phyloP scores from a whole-genome alignment of 768 basidiomycete species.

The Wakefieldia striispora region DNA sequence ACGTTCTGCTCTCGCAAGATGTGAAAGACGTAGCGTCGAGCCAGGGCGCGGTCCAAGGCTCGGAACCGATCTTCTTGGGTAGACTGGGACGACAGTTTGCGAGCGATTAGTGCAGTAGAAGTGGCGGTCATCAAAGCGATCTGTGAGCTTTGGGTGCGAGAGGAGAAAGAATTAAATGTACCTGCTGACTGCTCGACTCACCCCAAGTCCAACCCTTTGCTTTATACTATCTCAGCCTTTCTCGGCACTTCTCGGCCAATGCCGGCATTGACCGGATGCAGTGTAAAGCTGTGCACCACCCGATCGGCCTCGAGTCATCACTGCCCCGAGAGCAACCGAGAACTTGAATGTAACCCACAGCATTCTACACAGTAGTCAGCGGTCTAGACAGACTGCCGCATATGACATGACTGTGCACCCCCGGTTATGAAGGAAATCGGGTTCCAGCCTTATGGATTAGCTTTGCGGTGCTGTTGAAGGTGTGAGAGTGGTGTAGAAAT shows the following conservation, averaged over 20 bases:
- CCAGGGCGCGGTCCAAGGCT: conserved; percentile 31
- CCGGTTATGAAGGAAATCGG: too few species aligned
- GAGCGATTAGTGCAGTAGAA: conserved; percentile 14
- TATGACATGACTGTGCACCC: too few species aligned
- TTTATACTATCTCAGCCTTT: too few species aligned
- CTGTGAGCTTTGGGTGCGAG: not conserved
- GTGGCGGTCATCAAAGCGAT: conserved; percentile 23
- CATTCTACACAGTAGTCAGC: too few species aligned
- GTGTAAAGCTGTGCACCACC: not conserved
- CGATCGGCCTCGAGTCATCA: not conserved
- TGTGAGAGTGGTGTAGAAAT: conserved; percentile 3
- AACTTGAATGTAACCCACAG: too few species aligned
- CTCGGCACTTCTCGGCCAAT: too few species aligned
- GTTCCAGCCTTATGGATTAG: too few species aligned
- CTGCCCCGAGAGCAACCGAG: not conserved
- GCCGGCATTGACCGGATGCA: too few species aligned
- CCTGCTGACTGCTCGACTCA: conserved; percentile 1
- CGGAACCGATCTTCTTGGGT: conserved; percentile 28
- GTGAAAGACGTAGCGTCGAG: conserved; percentile 28
- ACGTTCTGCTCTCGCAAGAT: conserved; percentile 20
- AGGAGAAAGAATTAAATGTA: not conserved
- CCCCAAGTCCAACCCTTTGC: not conserved
- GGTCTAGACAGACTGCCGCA: too few species aligned
- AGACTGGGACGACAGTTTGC: conserved; percentile 27
- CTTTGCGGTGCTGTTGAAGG: too few species aligned